These are phyloP conservation scores for Curvularia verruculosa DNA, from an alignment of 2,329 filamentous ascomycete genomes.

Conservation along the genomic window DNA sequence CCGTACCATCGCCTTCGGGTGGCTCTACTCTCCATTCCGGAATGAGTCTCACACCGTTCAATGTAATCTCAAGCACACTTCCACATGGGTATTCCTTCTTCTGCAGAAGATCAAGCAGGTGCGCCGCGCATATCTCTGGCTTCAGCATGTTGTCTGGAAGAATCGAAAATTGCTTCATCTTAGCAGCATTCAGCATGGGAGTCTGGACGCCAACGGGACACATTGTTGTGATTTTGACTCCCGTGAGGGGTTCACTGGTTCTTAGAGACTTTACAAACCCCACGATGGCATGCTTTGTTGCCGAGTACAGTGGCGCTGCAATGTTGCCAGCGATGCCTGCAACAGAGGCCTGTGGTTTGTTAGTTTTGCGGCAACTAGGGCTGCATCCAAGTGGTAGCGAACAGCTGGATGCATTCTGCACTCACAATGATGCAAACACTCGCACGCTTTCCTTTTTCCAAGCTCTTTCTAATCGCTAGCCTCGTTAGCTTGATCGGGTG, in stretches of 20 bases:
- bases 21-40: conserved; percentile 39
- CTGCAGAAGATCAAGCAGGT: conserved; percentile 34
- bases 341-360: conserved; percentile 29
- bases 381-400: neutral
- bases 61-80: conserved; percentile 31
- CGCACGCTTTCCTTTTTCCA: conserved; percentile 34
- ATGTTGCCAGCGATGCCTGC: conserved; percentile 33
- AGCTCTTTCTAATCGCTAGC: conserved; percentile 37
- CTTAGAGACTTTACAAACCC: conserved; percentile 41
- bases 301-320: conserved; percentile 39
- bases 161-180: conserved; percentile 32
- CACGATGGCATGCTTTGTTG: conserved; percentile 42
- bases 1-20: conserved; percentile 28
- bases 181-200: conserved; percentile 32
- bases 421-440: conserved; percentile 43
- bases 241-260: conserved; percentile 33
- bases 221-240: conserved; percentile 39
- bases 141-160: conserved; percentile 16
- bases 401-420: neutral
- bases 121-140: conserved; percentile 30
- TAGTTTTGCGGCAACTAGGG: neutral
- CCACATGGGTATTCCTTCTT: conserved; percentile 39
- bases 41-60: conserved; percentile 27
- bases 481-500: conserved; percentile 43
- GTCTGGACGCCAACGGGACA: conserved; percentile 38